Conservation (phyloP, 2,329 filamentous ascomycete species). For the Fusarium concolor region DNA sequence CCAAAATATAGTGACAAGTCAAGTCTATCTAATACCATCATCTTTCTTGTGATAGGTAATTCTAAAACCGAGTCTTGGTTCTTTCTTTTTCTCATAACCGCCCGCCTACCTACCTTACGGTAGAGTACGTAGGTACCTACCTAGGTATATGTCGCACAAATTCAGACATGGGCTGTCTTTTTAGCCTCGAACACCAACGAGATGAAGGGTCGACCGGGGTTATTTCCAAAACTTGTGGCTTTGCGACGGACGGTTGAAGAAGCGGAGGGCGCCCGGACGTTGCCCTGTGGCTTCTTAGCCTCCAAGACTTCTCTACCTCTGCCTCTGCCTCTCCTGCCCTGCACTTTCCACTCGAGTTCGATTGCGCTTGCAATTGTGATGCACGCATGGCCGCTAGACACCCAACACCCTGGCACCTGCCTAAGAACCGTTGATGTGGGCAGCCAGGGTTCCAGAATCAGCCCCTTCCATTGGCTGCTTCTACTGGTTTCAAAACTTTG, state of each 20-base stretch:
- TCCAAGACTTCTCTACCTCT: neutral
- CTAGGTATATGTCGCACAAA: slow-evolving; percentile 29
- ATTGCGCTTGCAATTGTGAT: slow-evolving; percentile 24
- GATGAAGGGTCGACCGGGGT: slow-evolving; percentile 37
- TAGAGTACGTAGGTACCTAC: neutral
- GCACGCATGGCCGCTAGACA: slow-evolving; percentile 31
- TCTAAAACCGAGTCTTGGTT: neutral
- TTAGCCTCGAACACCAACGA: slow-evolving; percentile 41
- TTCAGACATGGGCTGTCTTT: slow-evolving; percentile 21
- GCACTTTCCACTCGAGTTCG: slow-evolving; percentile 24
- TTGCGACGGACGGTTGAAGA: slow-evolving; percentile 35
- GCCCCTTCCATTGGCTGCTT: slow-evolving; percentile 22
- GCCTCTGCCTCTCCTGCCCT: neutral
- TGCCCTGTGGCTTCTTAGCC: slow-evolving; percentile 23
- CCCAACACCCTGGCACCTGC: slow-evolving; percentile 28
- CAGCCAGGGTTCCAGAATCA: slow-evolving; percentile 21
- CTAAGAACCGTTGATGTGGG: slow-evolving; percentile 36
- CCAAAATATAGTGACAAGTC: no score
- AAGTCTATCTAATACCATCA: no score
- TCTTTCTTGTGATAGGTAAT: neutral
- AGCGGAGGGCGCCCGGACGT: slow-evolving; percentile 25
- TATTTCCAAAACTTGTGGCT: slow-evolving; percentile 37
- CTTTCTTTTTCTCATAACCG: neutral
- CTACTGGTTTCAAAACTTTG: slow-evolving; percentile 37
- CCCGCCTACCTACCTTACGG: no score